A percentile compares a stretch with the other conserved stretches of the same genome.
Evolutionary conservation across 192 early-diverging fungal species (phyloP).

Genomic region (Geosiphon pyriformis): DNA sequence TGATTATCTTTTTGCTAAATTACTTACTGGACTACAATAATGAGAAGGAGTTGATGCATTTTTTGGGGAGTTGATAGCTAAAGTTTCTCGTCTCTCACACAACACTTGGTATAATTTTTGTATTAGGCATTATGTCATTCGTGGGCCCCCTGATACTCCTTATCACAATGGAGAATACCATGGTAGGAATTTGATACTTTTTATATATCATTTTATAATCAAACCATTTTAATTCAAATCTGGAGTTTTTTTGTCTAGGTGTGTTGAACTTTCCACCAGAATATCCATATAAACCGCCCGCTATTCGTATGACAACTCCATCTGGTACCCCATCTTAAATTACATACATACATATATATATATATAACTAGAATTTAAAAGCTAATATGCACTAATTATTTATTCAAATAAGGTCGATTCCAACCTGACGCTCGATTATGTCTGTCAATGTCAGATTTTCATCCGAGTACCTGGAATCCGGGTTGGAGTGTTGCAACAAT

Average conservation of each 20-base stretch:
- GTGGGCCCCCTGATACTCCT: constrained; percentile 91
- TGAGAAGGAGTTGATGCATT: no score
- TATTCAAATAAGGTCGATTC: constrained; percentile 69
- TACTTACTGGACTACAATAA: no score
- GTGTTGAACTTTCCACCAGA: constrained; percentile 85
- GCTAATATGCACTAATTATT: not conserved
- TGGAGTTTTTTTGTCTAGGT: constrained; percentile 33
- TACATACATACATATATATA: no score
- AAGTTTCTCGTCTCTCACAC: no score
- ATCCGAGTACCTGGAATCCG: constrained; percentile 91
- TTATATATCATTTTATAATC: no score
- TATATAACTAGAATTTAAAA: no score
- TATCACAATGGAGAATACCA: constrained; percentile 93
- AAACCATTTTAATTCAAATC: not conserved
- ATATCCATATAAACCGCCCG: constrained; percentile 93
- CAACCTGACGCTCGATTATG: constrained; percentile 89
- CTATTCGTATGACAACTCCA: constrained; percentile 78
- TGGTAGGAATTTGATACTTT: constrained; percentile 50
- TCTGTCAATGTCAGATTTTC: constrained; percentile 96
- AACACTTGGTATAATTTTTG: not conserved
- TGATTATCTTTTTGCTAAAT: no score
- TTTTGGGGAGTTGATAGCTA: no score
- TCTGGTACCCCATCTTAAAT: constrained; percentile 31
- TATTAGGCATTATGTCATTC: constrained; percentile 90
- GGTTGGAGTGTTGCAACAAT: constrained; percentile 97